These are phyloP conservation scores for Umbelopsis vinacea DNA, from an alignment of 192 early-diverging fungal genomes.

Conservation along the genomic window DNA sequence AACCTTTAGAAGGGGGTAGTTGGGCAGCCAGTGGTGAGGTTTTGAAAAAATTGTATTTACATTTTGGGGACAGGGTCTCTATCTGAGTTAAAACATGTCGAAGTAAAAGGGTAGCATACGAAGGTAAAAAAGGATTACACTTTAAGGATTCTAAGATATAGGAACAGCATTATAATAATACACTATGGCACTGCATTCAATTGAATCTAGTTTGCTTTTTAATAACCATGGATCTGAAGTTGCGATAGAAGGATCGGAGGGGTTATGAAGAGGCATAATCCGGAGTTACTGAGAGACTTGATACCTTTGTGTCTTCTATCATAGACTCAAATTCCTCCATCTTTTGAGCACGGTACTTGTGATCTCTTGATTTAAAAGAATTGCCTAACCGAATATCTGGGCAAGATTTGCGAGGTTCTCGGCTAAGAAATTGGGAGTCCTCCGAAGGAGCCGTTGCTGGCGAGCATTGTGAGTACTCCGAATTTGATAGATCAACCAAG, in stretches of 20 bases:
- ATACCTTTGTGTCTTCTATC: neutral
- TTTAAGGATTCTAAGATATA: too few relatives aligned
- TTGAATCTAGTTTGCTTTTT: too few relatives aligned
- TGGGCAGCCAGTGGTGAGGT: too few relatives aligned
- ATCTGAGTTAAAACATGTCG: too few relatives aligned
- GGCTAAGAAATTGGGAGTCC: neutral
- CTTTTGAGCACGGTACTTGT: neutral
- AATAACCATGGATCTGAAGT: too few relatives aligned
- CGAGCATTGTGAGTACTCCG: neutral
- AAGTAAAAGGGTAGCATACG: too few relatives aligned
- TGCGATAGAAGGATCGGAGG: neutral
- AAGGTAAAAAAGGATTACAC: too few relatives aligned
- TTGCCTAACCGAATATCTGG: neutral
- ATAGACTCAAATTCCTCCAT: constrained; percentile 9
- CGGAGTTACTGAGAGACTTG: neutral
- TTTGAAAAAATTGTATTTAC: neutral
- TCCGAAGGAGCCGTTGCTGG: neutral
- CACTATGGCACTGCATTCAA: neutral
- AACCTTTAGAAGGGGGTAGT: too few relatives aligned
- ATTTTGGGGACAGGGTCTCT: neutral
- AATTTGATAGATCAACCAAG: neutral
- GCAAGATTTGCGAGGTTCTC: neutral
- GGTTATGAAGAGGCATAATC: neutral
- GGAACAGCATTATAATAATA: neutral
- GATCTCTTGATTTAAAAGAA: neutral